Evolutionary conservation across 768 basidiomycete species (phyloP), one percentile per base, ranked within the genome.

Genomic region (Amyloporia xantha): DNA sequence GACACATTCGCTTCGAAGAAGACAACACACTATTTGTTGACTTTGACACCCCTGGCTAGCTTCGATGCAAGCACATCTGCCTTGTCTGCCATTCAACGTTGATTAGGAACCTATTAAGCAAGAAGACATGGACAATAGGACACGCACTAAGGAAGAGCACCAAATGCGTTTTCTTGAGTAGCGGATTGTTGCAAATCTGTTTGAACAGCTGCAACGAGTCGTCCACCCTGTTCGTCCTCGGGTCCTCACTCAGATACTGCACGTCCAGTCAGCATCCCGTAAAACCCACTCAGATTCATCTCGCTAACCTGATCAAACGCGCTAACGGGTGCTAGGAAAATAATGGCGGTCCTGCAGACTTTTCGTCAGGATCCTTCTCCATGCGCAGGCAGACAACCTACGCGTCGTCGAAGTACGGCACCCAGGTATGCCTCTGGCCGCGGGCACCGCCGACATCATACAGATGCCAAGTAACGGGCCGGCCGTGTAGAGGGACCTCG

Each of bases 181-280:
- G 74, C 27, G 77, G 75, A 61, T 91, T 91, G 27, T 85, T 83
- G 60, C 88, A 91, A 10, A 91, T 88, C 58, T 88, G 77, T 4
- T 86, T 90, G 64, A 90, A 92, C 20, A 91, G 71, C 66, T 89
- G 89, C n/a, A 92, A 67, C 1, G 89, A 91, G 62, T 92, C 90
- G 54, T 91, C 87, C 26, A 92, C 88, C 42, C 90, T 73, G 57
- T 92, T 92, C 35, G 84, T 85, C 49, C 84, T 76, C 24, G 85
- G 84, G 59, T 92, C 90, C 69, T 92, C 90, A 61, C 91, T 86
- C 20, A 92, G 73, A 63, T 90, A 91, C 87, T 91, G 56, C 19
- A 17, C 41, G 44, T 11, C 21, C 42, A 13, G 10, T 20, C 17
- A 19, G 50, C 19, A 41, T 52, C 30, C 5, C 20, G 40, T 52